phyloP scores from a whole-genome alignment of 257 asterid species.

The Rehmannia glutinosa region DNA sequence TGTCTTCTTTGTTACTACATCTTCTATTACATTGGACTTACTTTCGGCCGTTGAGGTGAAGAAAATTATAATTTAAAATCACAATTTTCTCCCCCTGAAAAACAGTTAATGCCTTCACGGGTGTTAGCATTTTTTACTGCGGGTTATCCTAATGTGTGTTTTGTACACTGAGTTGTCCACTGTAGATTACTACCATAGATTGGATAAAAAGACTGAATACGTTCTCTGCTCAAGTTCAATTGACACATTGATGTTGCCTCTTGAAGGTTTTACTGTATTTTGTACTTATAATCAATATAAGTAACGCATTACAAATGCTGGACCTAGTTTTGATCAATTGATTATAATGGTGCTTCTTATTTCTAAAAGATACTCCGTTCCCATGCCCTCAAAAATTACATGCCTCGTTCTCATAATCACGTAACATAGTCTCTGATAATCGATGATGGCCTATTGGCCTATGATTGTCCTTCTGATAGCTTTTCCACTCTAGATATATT shows the following conservation, averaged over 20 bases:
- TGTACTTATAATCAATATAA: no score
- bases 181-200: constrained; percentile 1
- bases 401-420: no score
- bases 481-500: constrained; percentile 6
- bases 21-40: neutral
- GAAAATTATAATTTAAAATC: neutral
- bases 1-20: neutral
- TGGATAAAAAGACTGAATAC: no score
- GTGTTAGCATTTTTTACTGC: neutral
- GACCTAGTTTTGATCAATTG: neutral
- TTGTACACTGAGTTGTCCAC: neutral
- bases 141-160: neutral
- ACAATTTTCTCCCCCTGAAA: neutral
- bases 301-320: no score
- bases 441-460: no score
- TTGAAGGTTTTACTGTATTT: no score
- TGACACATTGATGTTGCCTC: no score
- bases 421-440: no score
- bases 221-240: no score
- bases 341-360: neutral
- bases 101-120: neutral
- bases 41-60: neutral
- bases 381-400: no score
- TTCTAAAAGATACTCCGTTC: no score
- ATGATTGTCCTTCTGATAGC: constrained; percentile 15